These are phyloP conservation scores for Pleurotus citrinopileatus DNA, from an alignment of 768 basidiomycete genomes.

Conservation along the genomic window DNA sequence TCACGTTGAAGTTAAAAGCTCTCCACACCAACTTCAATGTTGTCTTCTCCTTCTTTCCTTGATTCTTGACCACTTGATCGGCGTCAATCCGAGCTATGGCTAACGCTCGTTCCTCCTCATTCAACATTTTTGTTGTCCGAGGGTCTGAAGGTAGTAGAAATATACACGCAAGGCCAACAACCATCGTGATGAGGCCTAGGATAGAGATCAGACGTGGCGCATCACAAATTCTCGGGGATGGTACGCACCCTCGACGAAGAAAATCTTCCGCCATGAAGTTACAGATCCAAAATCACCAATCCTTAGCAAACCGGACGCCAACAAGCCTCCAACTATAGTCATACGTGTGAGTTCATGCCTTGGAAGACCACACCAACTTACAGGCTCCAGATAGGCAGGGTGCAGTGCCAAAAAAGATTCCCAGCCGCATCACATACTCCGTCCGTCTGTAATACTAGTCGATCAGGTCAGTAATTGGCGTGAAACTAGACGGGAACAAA, in stretches of 20 bases:
- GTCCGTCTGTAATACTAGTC: slow-evolving; percentile 31
- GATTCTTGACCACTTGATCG: slow-evolving; percentile 24
- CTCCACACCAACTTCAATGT: slow-evolving; percentile 20
- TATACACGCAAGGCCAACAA: slow-evolving; percentile 22
- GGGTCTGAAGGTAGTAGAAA: slow-evolving; percentile 27
- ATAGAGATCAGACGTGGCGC: too few species aligned
- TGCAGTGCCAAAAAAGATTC: slow-evolving; percentile 32
- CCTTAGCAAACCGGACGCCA: slow-evolving; percentile 34
- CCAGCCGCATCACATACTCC: slow-evolving; percentile 33
- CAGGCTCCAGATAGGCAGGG: slow-evolving; percentile 34
- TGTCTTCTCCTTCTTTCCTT: slow-evolving; percentile 25
- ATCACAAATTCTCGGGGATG: too few species aligned
- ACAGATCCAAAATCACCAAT: slow-evolving; percentile 29
- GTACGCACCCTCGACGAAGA: slow-evolving; percentile 28
- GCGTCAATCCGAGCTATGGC: slow-evolving; percentile 28
- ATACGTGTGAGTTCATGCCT: neutral
- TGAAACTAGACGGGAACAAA: neutral
- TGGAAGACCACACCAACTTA: slow-evolving; percentile 14
- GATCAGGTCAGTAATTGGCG: neutral
- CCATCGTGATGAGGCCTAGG: slow-evolving; percentile 27
- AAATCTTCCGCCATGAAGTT: slow-evolving; percentile 34
- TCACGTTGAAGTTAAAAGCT: slow-evolving; percentile 17
- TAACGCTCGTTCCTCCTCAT: slow-evolving; percentile 23
- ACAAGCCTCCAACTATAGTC: slow-evolving; percentile 25
- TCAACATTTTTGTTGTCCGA: slow-evolving; percentile 24